Evolutionary conservation across 2,329 filamentous ascomycete species (phyloP), one percentile per base, ranked within the genome.

Genomic region (Talaromyces sp.): DNA sequence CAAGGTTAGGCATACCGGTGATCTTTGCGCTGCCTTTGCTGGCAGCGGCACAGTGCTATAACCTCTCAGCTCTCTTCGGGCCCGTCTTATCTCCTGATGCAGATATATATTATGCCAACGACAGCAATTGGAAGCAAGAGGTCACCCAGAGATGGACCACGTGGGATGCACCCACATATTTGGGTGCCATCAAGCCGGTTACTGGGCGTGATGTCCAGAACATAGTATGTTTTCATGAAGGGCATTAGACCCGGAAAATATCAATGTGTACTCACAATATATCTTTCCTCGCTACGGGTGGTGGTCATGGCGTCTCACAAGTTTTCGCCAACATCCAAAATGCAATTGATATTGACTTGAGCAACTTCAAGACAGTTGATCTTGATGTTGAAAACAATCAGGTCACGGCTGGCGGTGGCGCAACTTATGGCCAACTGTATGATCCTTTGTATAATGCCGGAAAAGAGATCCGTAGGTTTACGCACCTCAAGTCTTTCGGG

Each of bases 261-360:
- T 38, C 10, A 25, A 13, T n/a, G 31, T 27, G 31, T 29, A 43
- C 54, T 60, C 11, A 64, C 19, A 60, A 67, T 7, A 61, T 67
- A 22, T 47, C 65, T 3, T 64, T 67, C 38, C 65, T 67, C 4
- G 65, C 65, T 8, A 67, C 65, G 3, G 65, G 65, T n/a, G 61
- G 61, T 25, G 61, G 65, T 7, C 61, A 67, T 11, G 65, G 59
- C 22, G 51, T 59, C 0, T 51, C 64, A 3, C 60, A 59, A 17
- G 56, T 38, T 13, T 27, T 63, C 1, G 59, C 34, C 3, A 62
- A 63, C 2, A 38, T 77, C 3, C 49, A 69, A 7, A 69, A 71
- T 60, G 75, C 71, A 5, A 70, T 78, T 10, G 68, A 74, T 25
- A 71, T 78, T 61, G 75, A 76, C 47, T 63, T 78, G 54, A 64